Percentiles rank a stretch among this genome's conserved stretches.
phyloP scores from a whole-genome alignment of 179 eudicot genomes.

The Silene noctiflora region DNA sequence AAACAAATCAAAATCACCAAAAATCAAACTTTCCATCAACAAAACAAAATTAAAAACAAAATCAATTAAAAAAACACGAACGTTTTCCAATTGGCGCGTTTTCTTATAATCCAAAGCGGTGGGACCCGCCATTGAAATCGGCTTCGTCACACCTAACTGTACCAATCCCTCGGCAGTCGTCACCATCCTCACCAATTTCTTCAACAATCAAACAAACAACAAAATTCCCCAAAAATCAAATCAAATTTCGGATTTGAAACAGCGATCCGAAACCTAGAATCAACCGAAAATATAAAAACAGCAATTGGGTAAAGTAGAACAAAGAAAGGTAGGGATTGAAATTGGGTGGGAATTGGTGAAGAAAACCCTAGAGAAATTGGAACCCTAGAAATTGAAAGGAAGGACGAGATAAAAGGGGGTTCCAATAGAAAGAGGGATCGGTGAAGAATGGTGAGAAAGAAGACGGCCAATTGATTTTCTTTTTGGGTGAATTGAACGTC shows the following conservation, averaged over 20 bases:
- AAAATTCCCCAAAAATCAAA: neutral
- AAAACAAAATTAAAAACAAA: neutral
- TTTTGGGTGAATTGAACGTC: neutral
- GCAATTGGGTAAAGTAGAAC: neutral
- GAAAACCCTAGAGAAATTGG: neutral
- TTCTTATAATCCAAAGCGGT: slow-evolving; percentile 43
- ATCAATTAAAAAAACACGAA: slow-evolving; percentile 12
- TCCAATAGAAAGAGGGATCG: slow-evolving; percentile 10
- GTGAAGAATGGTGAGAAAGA: neutral
- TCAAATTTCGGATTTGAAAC: neutral
- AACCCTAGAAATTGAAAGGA: slow-evolving; percentile 32
- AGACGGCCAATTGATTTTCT: slow-evolving; percentile 22
- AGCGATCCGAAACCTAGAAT: neutral
- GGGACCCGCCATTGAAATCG: slow-evolving; percentile 71
- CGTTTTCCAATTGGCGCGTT: slow-evolving; percentile 61
- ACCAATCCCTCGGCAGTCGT: slow-evolving; percentile 40
- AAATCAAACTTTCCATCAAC: slow-evolving; percentile 11
- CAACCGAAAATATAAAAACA: too few species aligned
- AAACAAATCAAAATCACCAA: neutral
- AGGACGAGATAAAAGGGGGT: slow-evolving; percentile 28
- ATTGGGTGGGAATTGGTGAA: neutral
- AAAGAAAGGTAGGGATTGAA: neutral
- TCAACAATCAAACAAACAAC: neutral
- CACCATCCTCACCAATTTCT: slow-evolving; percentile 32
- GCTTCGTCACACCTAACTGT: slow-evolving; percentile 60